Conservation (phyloP, 345 rosid species). For the Trapa incisa region DNA sequence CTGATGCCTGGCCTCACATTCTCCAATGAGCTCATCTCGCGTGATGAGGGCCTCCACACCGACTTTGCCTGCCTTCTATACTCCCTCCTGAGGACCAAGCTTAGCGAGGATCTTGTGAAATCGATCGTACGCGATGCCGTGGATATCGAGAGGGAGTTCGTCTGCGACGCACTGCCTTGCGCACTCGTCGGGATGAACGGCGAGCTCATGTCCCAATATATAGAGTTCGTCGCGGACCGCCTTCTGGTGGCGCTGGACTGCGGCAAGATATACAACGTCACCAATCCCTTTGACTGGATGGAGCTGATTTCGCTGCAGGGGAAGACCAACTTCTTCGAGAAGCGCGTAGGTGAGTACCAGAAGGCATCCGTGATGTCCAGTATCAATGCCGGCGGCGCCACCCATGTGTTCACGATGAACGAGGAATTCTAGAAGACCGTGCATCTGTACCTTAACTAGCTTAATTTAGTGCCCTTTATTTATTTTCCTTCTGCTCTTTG, state of each 20-base stretch:
- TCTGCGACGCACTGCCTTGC: constrained; percentile 82
- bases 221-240: constrained; percentile 81
- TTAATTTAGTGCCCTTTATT: not conserved
- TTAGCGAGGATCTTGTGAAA: constrained; percentile 60
- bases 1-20: constrained; percentile 85
- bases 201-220: constrained; percentile 66
- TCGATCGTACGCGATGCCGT: constrained; percentile 70
- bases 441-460: not conserved
- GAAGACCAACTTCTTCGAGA: constrained; percentile 81
- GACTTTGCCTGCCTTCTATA: constrained; percentile 85
- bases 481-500: not conserved
- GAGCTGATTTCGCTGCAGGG: constrained; percentile 78
- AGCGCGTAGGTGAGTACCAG: constrained; percentile 74
- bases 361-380: constrained; percentile 71
- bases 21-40: constrained; percentile 85
- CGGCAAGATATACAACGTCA: constrained; percentile 46
- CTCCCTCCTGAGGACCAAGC: constrained; percentile 32
- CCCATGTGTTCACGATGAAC: constrained; percentile 58
- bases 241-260: constrained; percentile 54
- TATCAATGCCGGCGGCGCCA: constrained; percentile 40
- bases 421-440: constrained; percentile 45
- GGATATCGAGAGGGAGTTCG: constrained; percentile 84
- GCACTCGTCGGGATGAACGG: constrained; percentile 87
- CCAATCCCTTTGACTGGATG: constrained; percentile 91
- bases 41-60: constrained; percentile 92